A percentile compares a stretch with the other conserved stretches of the same genome.
Conservation (phyloP, 495 filamentous ascomycete genomes). For the Parmelia sp. region DNA sequence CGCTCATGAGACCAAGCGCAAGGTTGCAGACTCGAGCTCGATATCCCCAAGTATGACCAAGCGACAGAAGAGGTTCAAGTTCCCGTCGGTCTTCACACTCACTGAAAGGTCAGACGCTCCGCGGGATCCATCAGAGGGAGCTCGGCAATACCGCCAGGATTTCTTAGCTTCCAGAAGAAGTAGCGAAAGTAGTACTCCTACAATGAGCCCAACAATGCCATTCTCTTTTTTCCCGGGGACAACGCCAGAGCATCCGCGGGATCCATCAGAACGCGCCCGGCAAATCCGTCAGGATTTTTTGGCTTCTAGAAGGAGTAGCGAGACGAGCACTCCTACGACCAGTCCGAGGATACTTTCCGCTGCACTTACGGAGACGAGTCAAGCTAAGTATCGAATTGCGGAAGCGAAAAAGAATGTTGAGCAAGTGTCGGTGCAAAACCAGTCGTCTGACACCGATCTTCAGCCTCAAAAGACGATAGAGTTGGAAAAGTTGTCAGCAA, state of each 20-base stretch:
- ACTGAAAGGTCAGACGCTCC: slow-evolving; percentile 17
- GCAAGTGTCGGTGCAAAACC: neutral
- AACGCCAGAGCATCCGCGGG: neutral
- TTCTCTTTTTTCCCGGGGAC: no score
- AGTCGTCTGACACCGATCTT: neutral
- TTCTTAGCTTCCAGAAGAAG: slow-evolving; percentile 24
- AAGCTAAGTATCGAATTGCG: neutral
- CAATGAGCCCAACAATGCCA: slow-evolving; percentile 9
- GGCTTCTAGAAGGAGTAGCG: slow-evolving; percentile 4
- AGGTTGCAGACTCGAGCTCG: slow-evolving; percentile 10
- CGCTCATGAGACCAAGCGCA: slow-evolving; percentile 9
- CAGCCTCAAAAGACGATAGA: neutral
- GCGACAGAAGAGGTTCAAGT: slow-evolving; percentile 14
- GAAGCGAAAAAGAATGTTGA: neutral
- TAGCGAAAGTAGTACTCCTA: slow-evolving; percentile 19
- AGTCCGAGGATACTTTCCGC: neutral
- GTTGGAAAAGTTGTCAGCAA: neutral
- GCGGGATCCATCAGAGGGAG: slow-evolving; percentile 24
- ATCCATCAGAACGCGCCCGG: neutral
- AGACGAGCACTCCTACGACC: neutral
- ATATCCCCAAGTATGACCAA: slow-evolving; percentile 18
- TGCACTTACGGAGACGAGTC: neutral
- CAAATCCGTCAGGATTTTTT: slow-evolving; percentile 9
- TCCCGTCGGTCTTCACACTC: slow-evolving; percentile 12
- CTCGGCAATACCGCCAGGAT: slow-evolving; percentile 23